Conservation (phyloP, 2,329 filamentous ascomycete genomes). For the Beauveria sp. region DNA sequence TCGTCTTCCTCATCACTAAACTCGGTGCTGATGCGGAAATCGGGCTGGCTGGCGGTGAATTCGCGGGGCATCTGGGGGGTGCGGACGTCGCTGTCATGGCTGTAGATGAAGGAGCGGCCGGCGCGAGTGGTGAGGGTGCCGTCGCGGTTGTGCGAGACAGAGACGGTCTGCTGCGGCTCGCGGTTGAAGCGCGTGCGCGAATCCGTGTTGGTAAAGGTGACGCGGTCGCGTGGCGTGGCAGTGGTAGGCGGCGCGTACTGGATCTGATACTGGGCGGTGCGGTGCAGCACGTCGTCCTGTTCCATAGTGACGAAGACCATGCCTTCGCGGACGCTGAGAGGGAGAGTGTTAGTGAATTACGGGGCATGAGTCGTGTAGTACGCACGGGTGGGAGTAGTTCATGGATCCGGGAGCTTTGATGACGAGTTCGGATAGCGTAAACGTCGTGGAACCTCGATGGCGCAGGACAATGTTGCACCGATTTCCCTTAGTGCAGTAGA, state of each 20-base stretch:
- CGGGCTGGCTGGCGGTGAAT: slow-evolving; percentile 39
- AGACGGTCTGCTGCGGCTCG: slow-evolving; percentile 33
- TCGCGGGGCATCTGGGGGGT: slow-evolving; percentile 51
- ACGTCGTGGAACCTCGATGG: slow-evolving; percentile 73
- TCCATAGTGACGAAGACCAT: slow-evolving; percentile 89
- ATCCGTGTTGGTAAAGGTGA: background rate
- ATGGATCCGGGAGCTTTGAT: slow-evolving; percentile 71
- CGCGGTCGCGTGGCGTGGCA: background rate
- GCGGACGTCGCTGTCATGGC: slow-evolving; percentile 32
- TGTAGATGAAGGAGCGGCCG: slow-evolving; percentile 38
- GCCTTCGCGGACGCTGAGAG: slow-evolving; percentile 73
- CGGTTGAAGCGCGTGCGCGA: slow-evolving; percentile 11
- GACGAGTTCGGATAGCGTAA: slow-evolving; percentile 75
- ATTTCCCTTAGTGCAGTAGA: slow-evolving; percentile 86
- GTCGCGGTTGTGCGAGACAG: slow-evolving; percentile 45
- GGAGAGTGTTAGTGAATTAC: slow-evolving; percentile 13
- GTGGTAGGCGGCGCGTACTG: slow-evolving; percentile 41
- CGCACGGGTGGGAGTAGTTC: slow-evolving; percentile 82
- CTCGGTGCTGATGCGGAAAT: slow-evolving; percentile 50
- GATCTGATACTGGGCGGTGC: slow-evolving; percentile 69
- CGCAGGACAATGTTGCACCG: slow-evolving; percentile 80
- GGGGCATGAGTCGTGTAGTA: slow-evolving; percentile 18
- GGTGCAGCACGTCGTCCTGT: slow-evolving; percentile 63
- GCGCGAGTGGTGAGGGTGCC: slow-evolving; percentile 41
- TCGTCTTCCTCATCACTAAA: slow-evolving; percentile 54